Evolutionary conservation across 2,329 filamentous ascomycete species (phyloP), one percentile per base, ranked within the genome.

Genomic region (Colletotrichum nymphaeae): DNA sequence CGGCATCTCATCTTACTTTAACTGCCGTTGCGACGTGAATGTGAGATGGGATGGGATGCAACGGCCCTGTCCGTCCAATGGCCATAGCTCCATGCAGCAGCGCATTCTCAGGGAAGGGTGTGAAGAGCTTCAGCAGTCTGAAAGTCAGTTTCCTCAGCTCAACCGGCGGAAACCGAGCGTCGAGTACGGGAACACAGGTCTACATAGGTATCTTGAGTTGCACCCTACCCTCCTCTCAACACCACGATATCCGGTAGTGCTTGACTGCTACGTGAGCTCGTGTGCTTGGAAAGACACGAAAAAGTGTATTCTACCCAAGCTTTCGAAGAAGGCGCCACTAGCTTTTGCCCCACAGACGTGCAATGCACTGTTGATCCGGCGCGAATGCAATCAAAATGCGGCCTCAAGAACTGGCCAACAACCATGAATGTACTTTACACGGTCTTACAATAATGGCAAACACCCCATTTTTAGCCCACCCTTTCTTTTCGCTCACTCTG

Each of bases 31-130:
- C 28, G 26, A 46, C 46, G 28, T 63, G 58, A 22, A 46, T 46
- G 28, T 63, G 58, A 14, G 32, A 59, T 19, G 58, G 19, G 22
- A 58, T 32, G 58, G 24, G 22, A 58, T 32, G 52, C 58, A 46
- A 64, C 65, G 49, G 52, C n/a, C 42, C 42, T 49, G 42, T 55
- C 35, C 57, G 55, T 22, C 37, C 24, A 64, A 57, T 37, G 69
- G 65, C 69, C 69, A 72, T 72, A 69, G 65, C 69, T 72, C 28
- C 69, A 63, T 63, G 69, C 69, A 69, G 65, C 37, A 35, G 69
- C 59, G 30, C 49, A 53, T n/a, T 53, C 55, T 24, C 11, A 19
- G 28, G 30, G 30, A 62, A 35, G 42, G 26, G 62, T 24, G 28
- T 19, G 19, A 12, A 28, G 68, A 46, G 42, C 32, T 56, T 68